Evolutionary conservation across 371 early-diverging fungal species (phyloP), one percentile per base, ranked within the genome.

Genomic region (Mucor mucedo): DNA sequence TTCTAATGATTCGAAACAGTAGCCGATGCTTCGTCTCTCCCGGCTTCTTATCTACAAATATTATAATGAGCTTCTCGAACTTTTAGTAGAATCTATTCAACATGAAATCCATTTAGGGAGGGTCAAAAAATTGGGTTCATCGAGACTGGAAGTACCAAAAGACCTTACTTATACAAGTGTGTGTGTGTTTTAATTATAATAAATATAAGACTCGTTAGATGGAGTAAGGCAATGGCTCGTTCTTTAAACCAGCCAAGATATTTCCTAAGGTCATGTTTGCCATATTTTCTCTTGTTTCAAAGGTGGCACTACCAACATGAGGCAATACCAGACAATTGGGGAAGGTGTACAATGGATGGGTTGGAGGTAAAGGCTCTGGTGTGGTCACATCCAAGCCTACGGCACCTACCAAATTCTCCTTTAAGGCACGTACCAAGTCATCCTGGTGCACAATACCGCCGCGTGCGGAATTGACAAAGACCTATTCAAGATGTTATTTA

Each of bases 381-480:
- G 88, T 88, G 0, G 94, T 93, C 8, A 95, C 95, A 73, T 95
- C 95, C 54, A 95, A 69, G 32, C 92, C 96, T 5, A 86, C 93
- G 28, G 86, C 87, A 11, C 84, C 92, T 47, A 92, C 72, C 48
- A 72, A 62, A 0, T 82, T 79, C n/a, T 84, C 80, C 14, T 85
- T 73, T 50, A 96, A 70, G 5, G 94, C 95, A 4, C 73, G 79
- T 32, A 86, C 79, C 35, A 96, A 72, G 64, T 84, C 93, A 41
- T 84, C 84, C 66, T 93, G 93, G 56, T 91, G 69, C 10, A 96
- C 86, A 50, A 95, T 82, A 6, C 85, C 87, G 33, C 95, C 96
- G 27, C 96, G 80, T 0, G 94, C 89, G 2, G 88, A 86, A 67
- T 96, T 96, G 28, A 94, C 87, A 70, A 96, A 78, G 21, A 93